Evolutionary conservation across 441 rosid genomes (phyloP), one percentile per base, ranked within the genome.

Genomic region (Eutrema salsugineum): DNA sequence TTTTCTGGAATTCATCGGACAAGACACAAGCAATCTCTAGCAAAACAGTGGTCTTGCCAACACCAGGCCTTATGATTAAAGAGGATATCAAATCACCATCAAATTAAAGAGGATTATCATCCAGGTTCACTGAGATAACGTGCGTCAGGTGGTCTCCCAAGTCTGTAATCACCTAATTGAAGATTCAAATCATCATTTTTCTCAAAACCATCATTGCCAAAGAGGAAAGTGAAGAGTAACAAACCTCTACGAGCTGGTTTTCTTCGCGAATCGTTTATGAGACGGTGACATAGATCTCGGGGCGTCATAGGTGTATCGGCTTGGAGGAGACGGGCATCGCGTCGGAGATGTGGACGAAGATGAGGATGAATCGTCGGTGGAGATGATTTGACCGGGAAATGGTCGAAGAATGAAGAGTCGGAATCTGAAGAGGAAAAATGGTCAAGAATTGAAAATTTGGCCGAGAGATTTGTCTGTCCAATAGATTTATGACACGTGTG

Each of bases 41-140:
- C 85, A 85, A 75, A 20, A 83, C 82, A 44, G 88, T 89, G 39
- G 90, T 84, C 87, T 89, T 89, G 24, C 94, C 94, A 77, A 89
- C 90, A 46, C 94, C 90, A 6, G 91, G 87, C 82, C 94, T n/a
- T 85, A 38, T 16, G 42, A 27, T 63, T 5, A 30, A 4, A 22
- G 57, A 82, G 3, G 6, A 77, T 78, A 78, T 60, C 84, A 86
- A 50, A 81, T 66, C 86, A 86, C 75, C 63, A 85, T 75, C 79
- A n/a, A n/a, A 85, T 48, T 75, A 85, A 11, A 11, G 17, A 57
- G 0, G 54, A 79, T 17, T 79, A 81, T 5, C 88, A 88, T 56
- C 88, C 84, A 19, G 47, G 64, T 83, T 83, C 86, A 54, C 87
- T 91, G 1, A 79, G 83, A 81, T 82, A 84, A 43, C 87, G 89